phyloP scores from a whole-genome alignment of 768 basidiomycete species.

The Panellus pusillus region DNA sequence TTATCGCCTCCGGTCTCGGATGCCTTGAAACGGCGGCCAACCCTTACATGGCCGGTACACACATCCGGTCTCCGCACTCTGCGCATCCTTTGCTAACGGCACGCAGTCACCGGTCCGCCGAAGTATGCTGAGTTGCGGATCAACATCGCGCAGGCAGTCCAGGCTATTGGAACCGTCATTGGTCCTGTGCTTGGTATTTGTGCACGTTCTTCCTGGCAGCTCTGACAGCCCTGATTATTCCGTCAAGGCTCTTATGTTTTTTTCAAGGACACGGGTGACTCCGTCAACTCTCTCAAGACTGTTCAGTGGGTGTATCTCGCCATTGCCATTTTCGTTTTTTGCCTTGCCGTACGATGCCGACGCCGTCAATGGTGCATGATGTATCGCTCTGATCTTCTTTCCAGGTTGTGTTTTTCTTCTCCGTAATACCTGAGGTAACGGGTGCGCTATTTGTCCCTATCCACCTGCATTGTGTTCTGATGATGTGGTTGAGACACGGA shows the following conservation, averaged over 20 bases:
- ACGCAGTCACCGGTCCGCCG: conserved; percentile 34
- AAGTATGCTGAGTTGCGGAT: conserved; percentile 34
- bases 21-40: conserved; percentile 35
- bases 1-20: conserved; percentile 35
- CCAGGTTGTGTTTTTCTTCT: conserved; percentile 32
- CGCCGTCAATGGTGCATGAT: not conserved
- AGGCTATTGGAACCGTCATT: conserved; percentile 34
- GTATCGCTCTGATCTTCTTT: not conserved
- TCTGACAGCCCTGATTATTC: too few relatives aligned
- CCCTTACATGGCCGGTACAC: conserved; percentile 35
- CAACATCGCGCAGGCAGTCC: conserved; percentile 35
- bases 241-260: conserved; percentile 30
- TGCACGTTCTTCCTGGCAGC: too few relatives aligned
- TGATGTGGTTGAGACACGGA: conserved; percentile 27
- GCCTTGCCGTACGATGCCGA: conserved; percentile 20
- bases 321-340: conserved; percentile 34
- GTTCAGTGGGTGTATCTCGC: conserved; percentile 38
- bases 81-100: not conserved
- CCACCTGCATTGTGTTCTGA: not conserved
- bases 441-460: conserved; percentile 16
- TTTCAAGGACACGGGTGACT: conserved; percentile 34
- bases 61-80: too few relatives aligned
- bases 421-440: conserved; percentile 36
- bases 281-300: conserved; percentile 29
- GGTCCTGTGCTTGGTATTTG: conserved; percentile 30